Conservation (phyloP, 257 asterid species). For the Nicotiana undulata region DNA sequence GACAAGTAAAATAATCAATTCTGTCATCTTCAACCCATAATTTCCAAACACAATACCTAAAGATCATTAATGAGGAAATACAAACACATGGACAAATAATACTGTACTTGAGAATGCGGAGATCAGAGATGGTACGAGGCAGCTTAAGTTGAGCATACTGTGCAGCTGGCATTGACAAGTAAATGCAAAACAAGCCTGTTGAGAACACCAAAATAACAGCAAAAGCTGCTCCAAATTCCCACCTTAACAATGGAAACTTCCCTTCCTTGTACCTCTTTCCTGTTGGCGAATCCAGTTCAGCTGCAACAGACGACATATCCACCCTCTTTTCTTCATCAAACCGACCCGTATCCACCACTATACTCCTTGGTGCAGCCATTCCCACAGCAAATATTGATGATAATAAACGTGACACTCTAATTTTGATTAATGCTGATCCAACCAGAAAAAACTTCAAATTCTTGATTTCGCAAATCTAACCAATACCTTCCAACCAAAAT, state of each 20-base stretch:
- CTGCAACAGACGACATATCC: not conserved
- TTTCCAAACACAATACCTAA: not conserved
- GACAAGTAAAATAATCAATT: not conserved
- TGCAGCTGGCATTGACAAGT: slow-evolving; percentile 71
- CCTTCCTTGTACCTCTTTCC: slow-evolving; percentile 50
- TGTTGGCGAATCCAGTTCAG: slow-evolving; percentile 42
- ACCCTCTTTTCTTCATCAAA: slow-evolving; percentile 42
- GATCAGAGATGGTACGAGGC: slow-evolving; percentile 74
- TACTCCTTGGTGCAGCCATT: slow-evolving; percentile 68
- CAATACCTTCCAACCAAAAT: not conserved
- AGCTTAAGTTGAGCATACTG: slow-evolving; percentile 61
- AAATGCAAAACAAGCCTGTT: slow-evolving; percentile 49
- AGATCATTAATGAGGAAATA: not conserved
- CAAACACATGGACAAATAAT: not conserved
- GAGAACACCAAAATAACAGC: slow-evolving; percentile 59
- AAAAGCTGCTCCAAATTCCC: slow-evolving; percentile 59
- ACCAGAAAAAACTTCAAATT: not conserved
- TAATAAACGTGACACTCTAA: not conserved
- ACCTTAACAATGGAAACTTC: slow-evolving; percentile 47
- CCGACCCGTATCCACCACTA: slow-evolving; percentile 42
- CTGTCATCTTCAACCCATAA: not conserved
- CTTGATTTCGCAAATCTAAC: not conserved
- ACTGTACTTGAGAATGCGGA: slow-evolving; percentile 66
- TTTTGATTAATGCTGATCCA: not conserved
- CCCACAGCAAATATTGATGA: slow-evolving; percentile 1